Evolutionary conservation across 2,329 filamentous ascomycete genomes (phyloP).

Genomic region (Hypoxylon sp.): DNA sequence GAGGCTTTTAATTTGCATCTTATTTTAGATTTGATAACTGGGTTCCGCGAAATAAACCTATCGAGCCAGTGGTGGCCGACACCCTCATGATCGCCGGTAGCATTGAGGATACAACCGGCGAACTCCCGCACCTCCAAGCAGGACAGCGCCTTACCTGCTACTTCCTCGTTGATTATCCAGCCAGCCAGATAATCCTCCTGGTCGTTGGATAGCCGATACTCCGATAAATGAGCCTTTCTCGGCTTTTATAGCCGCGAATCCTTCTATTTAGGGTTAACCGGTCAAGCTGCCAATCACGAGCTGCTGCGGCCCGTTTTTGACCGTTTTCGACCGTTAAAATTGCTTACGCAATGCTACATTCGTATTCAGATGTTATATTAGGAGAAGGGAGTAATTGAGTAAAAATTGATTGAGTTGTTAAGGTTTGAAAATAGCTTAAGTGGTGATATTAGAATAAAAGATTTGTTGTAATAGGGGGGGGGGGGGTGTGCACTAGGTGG

Average conservation of each 20-base stretch:
- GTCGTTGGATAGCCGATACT: too few relatives aligned
- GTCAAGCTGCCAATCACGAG: neutral
- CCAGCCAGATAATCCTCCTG: too few relatives aligned
- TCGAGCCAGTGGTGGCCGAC: neutral
- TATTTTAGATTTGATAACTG: neutral
- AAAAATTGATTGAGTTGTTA: neutral
- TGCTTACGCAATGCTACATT: neutral
- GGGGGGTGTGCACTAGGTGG: too few relatives aligned
- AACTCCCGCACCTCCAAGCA: neutral
- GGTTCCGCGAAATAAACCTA: neutral
- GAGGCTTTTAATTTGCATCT: too few relatives aligned
- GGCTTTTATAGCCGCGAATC: too few relatives aligned
- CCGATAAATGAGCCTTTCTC: too few relatives aligned
- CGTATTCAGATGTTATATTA: neutral
- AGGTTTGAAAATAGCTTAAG: neutral
- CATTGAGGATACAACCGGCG: neutral
- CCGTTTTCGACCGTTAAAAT: neutral
- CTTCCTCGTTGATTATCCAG: too few relatives aligned
- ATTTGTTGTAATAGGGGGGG: too few relatives aligned
- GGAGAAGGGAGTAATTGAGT: neutral
- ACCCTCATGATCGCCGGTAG: neutral
- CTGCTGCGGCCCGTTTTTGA: neutral
- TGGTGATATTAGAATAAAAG: too few relatives aligned
- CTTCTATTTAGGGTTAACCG: too few relatives aligned
- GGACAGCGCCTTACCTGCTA: too few relatives aligned